Base-by-base conservation (phyloP, 2,329 filamentous ascomycete genomes). In the Beauveria caledonica region DNA sequence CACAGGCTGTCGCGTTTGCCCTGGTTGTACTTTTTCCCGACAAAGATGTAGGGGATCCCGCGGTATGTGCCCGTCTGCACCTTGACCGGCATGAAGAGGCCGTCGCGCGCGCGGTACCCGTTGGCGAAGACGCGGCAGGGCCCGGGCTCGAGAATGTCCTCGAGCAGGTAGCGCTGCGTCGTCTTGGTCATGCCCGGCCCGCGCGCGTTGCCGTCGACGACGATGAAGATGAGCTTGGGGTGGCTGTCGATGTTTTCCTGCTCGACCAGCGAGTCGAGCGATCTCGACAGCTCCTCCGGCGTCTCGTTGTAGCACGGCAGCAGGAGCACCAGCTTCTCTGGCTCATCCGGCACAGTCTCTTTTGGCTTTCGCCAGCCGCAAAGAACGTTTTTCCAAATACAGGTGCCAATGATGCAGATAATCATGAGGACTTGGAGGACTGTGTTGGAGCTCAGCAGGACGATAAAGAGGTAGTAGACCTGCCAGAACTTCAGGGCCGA, bases 241-340 rank as follows among this genome's bases (percentile, higher is more conserved):
- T 80, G 76, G 3, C 71, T 62, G 0, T 72, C 71, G 21, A 80
- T 74, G 3, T 73, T 70, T 61, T 74, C 72, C 63, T 80, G 78
- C 0, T 70, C 68, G 5, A 78, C 71, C 4, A 80, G 67, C 3
- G 78, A 80, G 60, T 79, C 75, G 0, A 80, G 71, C 0, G 77
- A 80, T 2, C 72, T 70, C 3, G 68, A 72, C 25, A 78, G 66
- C 62, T 80, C 78, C 5, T 78, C 69, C 7, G 68, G 65, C 0
- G 75, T 78, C 64, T 80, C 77, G 63, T 80, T 80, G 67, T 80
- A 80, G 67, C 78, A 80, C 1, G 78, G 77, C 5, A 80, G 68
- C 36, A 80, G 66, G 33, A 78, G 64, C 2, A 80, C 76, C 69
- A 80, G 71, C 53, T 71, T 72, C 64, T 80, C 77, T 0, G 72